phyloP scores from a whole-genome alignment of 2,329 filamentous ascomycete species.

The Achaetomium macrosporum region DNA sequence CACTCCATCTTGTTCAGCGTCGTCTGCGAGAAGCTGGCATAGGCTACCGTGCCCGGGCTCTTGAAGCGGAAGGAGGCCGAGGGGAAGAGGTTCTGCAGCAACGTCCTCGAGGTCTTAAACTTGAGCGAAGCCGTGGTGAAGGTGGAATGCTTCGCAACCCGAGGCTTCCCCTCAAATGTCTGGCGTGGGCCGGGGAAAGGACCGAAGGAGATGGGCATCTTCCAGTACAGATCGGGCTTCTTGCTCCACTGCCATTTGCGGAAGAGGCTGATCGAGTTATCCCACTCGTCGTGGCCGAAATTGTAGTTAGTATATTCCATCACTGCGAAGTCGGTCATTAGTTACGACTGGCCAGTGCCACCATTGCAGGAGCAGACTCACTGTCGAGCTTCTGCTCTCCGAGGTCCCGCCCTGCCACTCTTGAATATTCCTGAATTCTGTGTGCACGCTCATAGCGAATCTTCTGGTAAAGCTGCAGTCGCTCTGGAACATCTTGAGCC shows the following conservation, averaged over 20 bases:
- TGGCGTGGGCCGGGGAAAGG: conserved; percentile 42
- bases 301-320: conserved; percentile 43
- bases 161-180: conserved; percentile 24
- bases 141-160: conserved; percentile 19
- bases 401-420: conserved; percentile 5
- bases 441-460: conserved; percentile 16
- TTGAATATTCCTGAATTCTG: conserved; percentile 18
- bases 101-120: conserved; percentile 44
- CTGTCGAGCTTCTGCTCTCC: conserved; percentile 1
- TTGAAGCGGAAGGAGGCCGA: conserved; percentile 37
- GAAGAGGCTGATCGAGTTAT: conserved; percentile 45
- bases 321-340: neutral
- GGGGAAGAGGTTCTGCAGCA: conserved; percentile 45
- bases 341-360: neutral
- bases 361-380: too few species aligned
- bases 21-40: conserved; percentile 39
- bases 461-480: conserved; percentile 12
- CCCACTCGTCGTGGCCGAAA: conserved; percentile 54
- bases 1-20: conserved; percentile 49
- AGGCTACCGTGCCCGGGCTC: conserved; percentile 37
- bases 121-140: conserved; percentile 43
- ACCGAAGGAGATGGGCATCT: conserved; percentile 43
- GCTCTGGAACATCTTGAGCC: conserved; percentile 4
- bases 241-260: conserved; percentile 42
- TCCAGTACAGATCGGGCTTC: conserved; percentile 35